These are phyloP conservation scores for Colletotrichum abscissum DNA, from an alignment of 2,329 filamentous ascomycete species.

Conservation along the genomic window DNA sequence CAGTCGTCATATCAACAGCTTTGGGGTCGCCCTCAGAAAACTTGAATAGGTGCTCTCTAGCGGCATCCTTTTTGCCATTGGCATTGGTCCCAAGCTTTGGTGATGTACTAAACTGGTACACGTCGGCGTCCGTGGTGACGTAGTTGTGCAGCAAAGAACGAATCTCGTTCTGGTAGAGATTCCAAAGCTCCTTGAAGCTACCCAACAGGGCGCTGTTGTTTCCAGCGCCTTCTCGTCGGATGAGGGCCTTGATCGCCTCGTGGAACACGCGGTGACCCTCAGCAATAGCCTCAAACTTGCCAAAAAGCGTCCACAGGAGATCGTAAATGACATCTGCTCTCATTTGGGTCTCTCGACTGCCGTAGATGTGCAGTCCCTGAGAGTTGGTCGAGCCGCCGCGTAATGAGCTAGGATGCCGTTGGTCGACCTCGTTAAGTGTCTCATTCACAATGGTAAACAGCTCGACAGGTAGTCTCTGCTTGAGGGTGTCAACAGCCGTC, in stretches of 20 bases:
- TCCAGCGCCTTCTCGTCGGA: conserved; percentile 80
- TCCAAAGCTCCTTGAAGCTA: conserved; percentile 97
- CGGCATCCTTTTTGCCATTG: conserved; percentile 58
- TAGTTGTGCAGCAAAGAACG: conserved; percentile 95
- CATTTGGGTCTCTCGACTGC: conserved; percentile 78
- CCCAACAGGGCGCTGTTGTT: conserved; percentile 77
- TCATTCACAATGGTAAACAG: conserved; percentile 94
- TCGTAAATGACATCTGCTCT: conserved; percentile 90
- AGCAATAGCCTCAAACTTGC: conserved; percentile 96
- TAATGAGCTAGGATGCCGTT: conserved; percentile 87
- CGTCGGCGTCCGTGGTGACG: conserved; percentile 88
- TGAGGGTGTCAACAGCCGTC: conserved; percentile 87
- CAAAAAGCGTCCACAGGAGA: conserved; percentile 90
- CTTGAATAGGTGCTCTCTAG: conserved; percentile 80
- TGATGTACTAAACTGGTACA: conserved; percentile 72
- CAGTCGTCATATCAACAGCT: conserved; percentile 80
- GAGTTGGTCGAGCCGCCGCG: conserved; percentile 65
- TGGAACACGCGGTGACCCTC: conserved; percentile 95
- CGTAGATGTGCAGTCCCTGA: conserved; percentile 71
- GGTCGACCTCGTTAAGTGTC: conserved; percentile 93
- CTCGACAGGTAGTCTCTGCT: conserved; percentile 93
- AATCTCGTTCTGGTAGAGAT: conserved; percentile 97
- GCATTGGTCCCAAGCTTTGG: conserved; percentile 58
- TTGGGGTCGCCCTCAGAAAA: conserved; percentile 87
- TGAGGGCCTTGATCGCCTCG: conserved; percentile 88